Evolutionary conservation across 441 rosid genomes (phyloP).

Genomic region (Eruca vesicaria): DNA sequence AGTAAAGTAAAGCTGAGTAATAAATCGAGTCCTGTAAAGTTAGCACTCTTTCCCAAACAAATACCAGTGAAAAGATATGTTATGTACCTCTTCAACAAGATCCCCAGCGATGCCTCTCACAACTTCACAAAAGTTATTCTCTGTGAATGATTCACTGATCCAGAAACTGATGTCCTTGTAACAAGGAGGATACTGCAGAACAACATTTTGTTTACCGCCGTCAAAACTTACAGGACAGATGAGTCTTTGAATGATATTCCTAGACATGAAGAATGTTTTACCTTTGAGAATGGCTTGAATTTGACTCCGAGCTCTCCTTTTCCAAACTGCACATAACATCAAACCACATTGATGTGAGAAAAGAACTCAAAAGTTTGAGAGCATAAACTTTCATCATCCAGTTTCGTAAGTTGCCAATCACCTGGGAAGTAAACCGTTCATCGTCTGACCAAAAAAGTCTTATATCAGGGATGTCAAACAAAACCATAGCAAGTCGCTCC

Average conservation of each 20-base stretch:
- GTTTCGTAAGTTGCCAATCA: constrained; percentile 22
- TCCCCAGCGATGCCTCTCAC: constrained; percentile 96
- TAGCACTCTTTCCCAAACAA: not conserved
- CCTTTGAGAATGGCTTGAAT: constrained; percentile 95
- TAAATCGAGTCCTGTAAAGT: not conserved
- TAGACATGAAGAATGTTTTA: constrained; percentile 11
- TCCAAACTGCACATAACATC: constrained; percentile 49
- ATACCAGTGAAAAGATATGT: not conserved
- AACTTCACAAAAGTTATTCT: constrained; percentile 91
- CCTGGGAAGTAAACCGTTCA: constrained; percentile 90
- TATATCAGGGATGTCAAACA: constrained; percentile 95
- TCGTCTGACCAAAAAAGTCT: constrained; percentile 90
- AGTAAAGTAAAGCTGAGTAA: not conserved
- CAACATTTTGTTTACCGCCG: not conserved
- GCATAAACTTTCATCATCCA: not conserved
- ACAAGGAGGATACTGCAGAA: constrained; percentile 90
- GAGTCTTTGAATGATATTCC: not conserved
- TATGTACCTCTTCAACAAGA: constrained; percentile 88
- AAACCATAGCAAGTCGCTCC: constrained; percentile 93
- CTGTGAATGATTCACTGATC: constrained; percentile 88
- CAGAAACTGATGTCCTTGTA: constrained; percentile 95
- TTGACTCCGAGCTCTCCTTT: constrained; percentile 79
- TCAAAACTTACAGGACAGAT: constrained; percentile 1
- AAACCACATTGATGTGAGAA: constrained; percentile 1
- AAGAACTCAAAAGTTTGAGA: not conserved